Base-by-base conservation (phyloP, 257 asterid species). In the Agastache rugosa region DNA sequence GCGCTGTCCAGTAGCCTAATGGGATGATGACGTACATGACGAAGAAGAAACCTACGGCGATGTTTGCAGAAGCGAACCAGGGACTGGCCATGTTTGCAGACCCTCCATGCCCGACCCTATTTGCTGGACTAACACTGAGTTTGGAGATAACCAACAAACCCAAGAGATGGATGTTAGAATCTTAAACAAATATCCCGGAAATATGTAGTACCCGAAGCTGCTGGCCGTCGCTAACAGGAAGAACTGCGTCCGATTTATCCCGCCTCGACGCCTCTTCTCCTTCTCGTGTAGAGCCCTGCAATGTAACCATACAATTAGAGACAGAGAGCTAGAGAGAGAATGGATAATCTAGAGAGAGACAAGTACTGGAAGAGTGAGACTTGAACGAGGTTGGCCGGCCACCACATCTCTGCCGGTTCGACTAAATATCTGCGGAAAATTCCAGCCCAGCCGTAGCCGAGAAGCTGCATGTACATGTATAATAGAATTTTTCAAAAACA, bases 381-480 rank as follows among this genome's bases (percentile, higher is more conserved):
- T 41, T 81, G 87, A 60, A 87, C 88, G 42, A 89, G 34, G 72
- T 64, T 82, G 17, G 44, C 0, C 0, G 92, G 95, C 92, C 92
- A 89, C 95, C 95, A 87, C 92, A 87, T 89, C 59, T 77, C 84
- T 19, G 61, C 85, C 7, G 96, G 85, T 25, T 87, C 92, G 11
- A 87, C 85, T 14, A 89, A 78, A 25, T 77, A 69, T 8, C 66
- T 80, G n/a, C 92, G 79, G 72, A 83, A 83, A 16, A 87, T 48
- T 16, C 92, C 92, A 2, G 92, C 91, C 90, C 92, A 86, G 1
- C 90, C 92, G 37, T 79, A 89, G 8, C 92, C 95, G 16, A 87
- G 41, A 63, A 84, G 60, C 90, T 86, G 79, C 35, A 35, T n/a
- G n/a, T n/a, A n/a, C n/a, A n/a, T n/a, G n/a, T n/a, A n/a, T n/a